These are phyloP conservation scores for Gliomastix tumulicola DNA, from an alignment of 2,329 filamentous ascomycete genomes.

Conservation along the genomic window DNA sequence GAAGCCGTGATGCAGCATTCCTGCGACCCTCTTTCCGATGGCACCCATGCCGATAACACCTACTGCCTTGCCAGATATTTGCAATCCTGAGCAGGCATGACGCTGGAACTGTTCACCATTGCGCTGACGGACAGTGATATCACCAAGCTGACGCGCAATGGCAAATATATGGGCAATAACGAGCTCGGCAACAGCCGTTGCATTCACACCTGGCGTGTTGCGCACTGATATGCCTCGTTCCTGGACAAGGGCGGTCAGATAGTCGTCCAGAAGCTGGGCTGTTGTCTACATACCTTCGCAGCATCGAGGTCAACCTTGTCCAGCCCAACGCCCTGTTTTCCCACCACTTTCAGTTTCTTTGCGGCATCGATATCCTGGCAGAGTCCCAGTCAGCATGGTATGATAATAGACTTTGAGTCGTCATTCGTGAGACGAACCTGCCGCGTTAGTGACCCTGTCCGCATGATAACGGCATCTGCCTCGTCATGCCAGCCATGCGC, in stretches of 20 bases:
- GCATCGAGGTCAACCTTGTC: slow-evolving; percentile 31
- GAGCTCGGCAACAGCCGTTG: slow-evolving; percentile 8
- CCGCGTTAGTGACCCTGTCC: not conserved
- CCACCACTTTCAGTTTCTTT: slow-evolving; percentile 26
- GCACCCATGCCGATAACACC: slow-evolving; percentile 31
- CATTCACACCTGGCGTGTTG: slow-evolving; percentile 35
- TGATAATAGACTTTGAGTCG: not conserved
- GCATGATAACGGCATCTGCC: not conserved
- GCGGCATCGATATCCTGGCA: not conserved
- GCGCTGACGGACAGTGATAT: slow-evolving; percentile 20
- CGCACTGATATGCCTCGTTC: slow-evolving; percentile 26
- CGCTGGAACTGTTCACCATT: slow-evolving; percentile 21
- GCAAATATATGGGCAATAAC: not conserved
- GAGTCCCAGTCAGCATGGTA: not conserved
- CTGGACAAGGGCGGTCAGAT: too few relatives aligned
- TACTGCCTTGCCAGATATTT: slow-evolving; percentile 21
- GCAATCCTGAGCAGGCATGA: slow-evolving; percentile 30
- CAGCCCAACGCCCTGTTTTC: slow-evolving; percentile 35
- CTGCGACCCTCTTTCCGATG: slow-evolving; percentile 24
- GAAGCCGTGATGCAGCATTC: slow-evolving; percentile 26
- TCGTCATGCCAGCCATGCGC: not conserved
- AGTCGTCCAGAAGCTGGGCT: too few relatives aligned
- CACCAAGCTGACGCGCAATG: slow-evolving; percentile 21
- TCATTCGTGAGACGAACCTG: not conserved
- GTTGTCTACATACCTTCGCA: slow-evolving; percentile 14